A percentile compares a stretch with the other conserved stretches of the same genome.
phyloP scores from a whole-genome alignment of 2,329 filamentous ascomycete species.

The Aspergillus pseudoterreus region DNA sequence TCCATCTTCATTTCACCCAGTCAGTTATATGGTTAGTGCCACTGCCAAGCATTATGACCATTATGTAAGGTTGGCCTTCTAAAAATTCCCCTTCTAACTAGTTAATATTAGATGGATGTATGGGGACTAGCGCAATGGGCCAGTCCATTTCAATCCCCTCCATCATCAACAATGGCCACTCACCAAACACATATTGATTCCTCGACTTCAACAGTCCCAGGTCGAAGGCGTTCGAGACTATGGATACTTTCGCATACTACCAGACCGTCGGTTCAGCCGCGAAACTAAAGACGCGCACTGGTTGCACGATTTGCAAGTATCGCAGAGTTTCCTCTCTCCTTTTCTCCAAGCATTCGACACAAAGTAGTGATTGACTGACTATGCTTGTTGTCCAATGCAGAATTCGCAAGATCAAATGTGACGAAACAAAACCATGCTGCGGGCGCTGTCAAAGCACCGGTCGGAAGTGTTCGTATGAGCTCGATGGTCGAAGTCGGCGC shows the following conservation, averaged over 20 bases:
- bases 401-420: slow-evolving; percentile 22
- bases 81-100: too few relatives aligned
- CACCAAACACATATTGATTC: too few relatives aligned
- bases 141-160: too few relatives aligned
- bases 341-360: not conserved
- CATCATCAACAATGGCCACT: too few relatives aligned
- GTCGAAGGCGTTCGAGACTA: too few relatives aligned
- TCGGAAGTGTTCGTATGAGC: slow-evolving; percentile 17
- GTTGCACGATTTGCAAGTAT: not conserved
- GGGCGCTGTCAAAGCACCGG: slow-evolving; percentile 9
- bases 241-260: too few relatives aligned
- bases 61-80: slow-evolving; percentile 1
- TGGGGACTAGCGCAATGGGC: too few relatives aligned
- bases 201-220: too few relatives aligned
- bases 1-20: not conserved
- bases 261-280: too few relatives aligned
- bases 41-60: slow-evolving; percentile 1
- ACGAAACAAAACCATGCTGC: slow-evolving; percentile 22
- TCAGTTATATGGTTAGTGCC: slow-evolving; percentile 2
- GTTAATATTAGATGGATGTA: too few relatives aligned
- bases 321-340: not conserved
- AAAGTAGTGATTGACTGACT: not conserved
- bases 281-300: not conserved
- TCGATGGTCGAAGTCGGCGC: not conserved
- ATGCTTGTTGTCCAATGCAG: slow-evolving; percentile 1